Evolutionary conservation across 1,284 basidiomycete species (phyloP), one percentile per base, ranked within the genome.

Genomic region (Psilocybe mexicana): DNA sequence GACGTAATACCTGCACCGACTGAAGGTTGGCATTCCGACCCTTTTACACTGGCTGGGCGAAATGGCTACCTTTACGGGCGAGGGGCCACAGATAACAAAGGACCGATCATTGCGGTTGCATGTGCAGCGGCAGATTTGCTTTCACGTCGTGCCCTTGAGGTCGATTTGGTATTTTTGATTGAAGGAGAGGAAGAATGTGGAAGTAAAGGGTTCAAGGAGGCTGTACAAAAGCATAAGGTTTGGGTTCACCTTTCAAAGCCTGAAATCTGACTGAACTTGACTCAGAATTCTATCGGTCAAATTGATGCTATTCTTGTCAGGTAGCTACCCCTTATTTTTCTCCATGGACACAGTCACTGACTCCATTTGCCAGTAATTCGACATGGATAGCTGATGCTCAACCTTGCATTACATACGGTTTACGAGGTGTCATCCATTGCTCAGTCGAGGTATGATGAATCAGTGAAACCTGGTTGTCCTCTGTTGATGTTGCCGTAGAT

Each of bases 181-280:
- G 96, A 99, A 74, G 96, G 96, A 0, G 96, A 98, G 71, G 97
- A 98, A 70, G 97, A 99, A 72, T 87, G 86, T 23, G 96, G 96
- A 3, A 96, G 93, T 67, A 74, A 80, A 1, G 94, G 95, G 0
- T 96, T 99, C 66, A 82, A 79, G 44, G 85, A 90, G 26, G 84
- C 90, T 0, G 90, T 98, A 6, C 71, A 78, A 54, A 81, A 79
- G 58, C 79, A 95, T 72, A 93, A 93, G 81, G 93, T 88, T 58
- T 28, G 74, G 7, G 6, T 40, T 7, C 23, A 18, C 35, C 7
- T 6, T 33, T 23, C 42, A 25, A 43, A 38, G 23, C 10, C 25
- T 11, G 8, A 47, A 26, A 12, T 14, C 11, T n/a, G 2, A 26
- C 18, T 47, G 26, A 25, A 25, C 28, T 52, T 8, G 26, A 33